Conservation (phyloP, 2,329 filamentous ascomycete species). For the Penicillium sp. region DNA sequence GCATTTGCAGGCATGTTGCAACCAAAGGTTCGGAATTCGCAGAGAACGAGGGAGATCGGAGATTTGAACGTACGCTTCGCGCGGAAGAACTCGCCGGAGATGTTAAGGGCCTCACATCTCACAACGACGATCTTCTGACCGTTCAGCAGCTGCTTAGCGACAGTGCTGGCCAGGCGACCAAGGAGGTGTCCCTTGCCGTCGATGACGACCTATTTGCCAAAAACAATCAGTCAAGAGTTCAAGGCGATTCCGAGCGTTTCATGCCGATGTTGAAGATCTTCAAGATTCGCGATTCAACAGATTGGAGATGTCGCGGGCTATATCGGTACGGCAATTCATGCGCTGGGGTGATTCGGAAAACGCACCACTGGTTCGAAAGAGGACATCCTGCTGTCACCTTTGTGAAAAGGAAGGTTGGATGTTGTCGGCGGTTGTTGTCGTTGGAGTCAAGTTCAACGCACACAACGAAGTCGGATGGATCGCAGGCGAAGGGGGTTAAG, state of each 20-base stretch:
- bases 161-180: conserved; percentile 94
- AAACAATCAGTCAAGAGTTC: conserved; percentile 40
- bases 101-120: conserved; percentile 98
- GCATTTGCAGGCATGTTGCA: conserved; percentile 1
- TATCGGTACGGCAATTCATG: conserved; percentile 8
- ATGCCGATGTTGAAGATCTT: conserved; percentile 9
- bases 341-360: conserved; percentile 23
- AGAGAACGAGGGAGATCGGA: conserved; percentile 4
- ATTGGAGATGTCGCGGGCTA: background rate
- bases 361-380: conserved; percentile 61
- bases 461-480: conserved; percentile 40
- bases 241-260: conserved; percentile 3
- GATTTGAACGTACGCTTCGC: conserved; percentile 84
- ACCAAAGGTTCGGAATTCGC: background rate
- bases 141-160: conserved; percentile 98
- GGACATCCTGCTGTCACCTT: conserved; percentile 54
- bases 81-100: conserved; percentile 99
- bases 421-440: conserved; percentile 45
- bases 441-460: conserved; percentile 39
- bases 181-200: conserved; percentile 99
- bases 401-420: conserved; percentile 37
- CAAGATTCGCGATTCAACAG: conserved; percentile 4
- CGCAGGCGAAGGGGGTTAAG: conserved; percentile 35
- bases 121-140: conserved; percentile 99
- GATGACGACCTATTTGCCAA: conserved; percentile 73